These are phyloP conservation scores for Saturnispora gosingensis DNA, from an alignment of 805 yeast genomes.

Conservation along the genomic window DNA sequence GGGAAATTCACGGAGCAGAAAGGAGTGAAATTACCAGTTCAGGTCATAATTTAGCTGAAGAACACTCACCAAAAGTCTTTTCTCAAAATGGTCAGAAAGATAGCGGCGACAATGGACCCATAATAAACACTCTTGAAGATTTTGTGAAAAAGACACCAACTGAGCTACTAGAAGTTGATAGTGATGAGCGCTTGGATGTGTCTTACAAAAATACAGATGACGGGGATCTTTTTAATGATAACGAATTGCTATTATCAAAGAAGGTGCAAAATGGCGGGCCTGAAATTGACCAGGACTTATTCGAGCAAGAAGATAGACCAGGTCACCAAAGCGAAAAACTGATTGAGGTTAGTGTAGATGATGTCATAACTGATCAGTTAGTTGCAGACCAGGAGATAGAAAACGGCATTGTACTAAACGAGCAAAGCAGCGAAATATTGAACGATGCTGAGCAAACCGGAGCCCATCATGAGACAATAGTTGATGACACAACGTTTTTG, in stretches of 20 bases:
- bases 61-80: background rate
- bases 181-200: background rate
- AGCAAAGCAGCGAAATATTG: background rate
- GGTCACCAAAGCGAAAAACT: background rate
- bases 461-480: constrained; percentile 2
- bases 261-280: background rate
- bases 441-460: background rate
- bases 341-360: background rate
- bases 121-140: background rate
- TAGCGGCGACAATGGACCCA: background rate
- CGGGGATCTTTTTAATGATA: background rate
- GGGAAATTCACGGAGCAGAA: constrained; percentile 6
- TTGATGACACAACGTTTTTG: background rate
- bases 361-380: too few relatives aligned
- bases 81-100: background rate
- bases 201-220: background rate
- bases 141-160: background rate
- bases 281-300: background rate
- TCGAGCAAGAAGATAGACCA: background rate
- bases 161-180: background rate
- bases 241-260: background rate
- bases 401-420: background rate
- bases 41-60: background rate
- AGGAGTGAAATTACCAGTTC: constrained; percentile 1
- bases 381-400: background rate